Evolutionary conservation across 148 eudicot species (phyloP), one percentile per base, ranked within the genome.

Genomic region (Spergularia bocconei): DNA sequence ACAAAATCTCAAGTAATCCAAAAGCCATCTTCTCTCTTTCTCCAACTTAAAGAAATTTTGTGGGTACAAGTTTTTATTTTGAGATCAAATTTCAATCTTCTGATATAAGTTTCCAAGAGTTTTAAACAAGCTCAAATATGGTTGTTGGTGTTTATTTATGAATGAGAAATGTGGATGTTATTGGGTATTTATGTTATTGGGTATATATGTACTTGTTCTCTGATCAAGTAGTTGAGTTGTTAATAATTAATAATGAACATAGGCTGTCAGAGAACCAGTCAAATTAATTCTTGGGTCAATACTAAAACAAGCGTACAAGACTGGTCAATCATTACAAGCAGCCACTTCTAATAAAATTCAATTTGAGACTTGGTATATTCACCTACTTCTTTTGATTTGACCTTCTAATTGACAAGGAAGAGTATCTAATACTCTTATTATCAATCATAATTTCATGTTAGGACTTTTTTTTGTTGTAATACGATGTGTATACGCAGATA

Each of bases 1-100:
- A 65, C 13, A 59, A 44, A 12, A 81, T 63, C 65, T 81, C 83
- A 0, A 81, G 39, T 44, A 76, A 67, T 21, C 83, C 83, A 54
- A 19, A 6, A n/a, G 72, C 39, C 73, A 58, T 79, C 11, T 63
- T 15, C 8, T 77, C 29, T 77, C 47, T 23, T 17, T 52, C 33
- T 58, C 14, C 16, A 1, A 51, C 15, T 77, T 29, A 1, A 47
- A 4, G 2, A 14, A 59, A 5, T 11, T 48, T 0, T 29, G 17
- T 70, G 69, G 21, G 36, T 57, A 11, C 56, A 17, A 20, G 25
- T 7, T 44, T 61, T n/a, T 72, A 12, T 72, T 13, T 14, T n/a
- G 23, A 17, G 7, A 38, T 64, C 21, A 17, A 48, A 9, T 44
- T 44, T 44, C 2, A 29, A 29, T 1, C 48, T 44, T 44, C 48